These are phyloP conservation scores for Suillus occidentalis DNA, from an alignment of 768 basidiomycete species.

Conservation along the genomic window DNA sequence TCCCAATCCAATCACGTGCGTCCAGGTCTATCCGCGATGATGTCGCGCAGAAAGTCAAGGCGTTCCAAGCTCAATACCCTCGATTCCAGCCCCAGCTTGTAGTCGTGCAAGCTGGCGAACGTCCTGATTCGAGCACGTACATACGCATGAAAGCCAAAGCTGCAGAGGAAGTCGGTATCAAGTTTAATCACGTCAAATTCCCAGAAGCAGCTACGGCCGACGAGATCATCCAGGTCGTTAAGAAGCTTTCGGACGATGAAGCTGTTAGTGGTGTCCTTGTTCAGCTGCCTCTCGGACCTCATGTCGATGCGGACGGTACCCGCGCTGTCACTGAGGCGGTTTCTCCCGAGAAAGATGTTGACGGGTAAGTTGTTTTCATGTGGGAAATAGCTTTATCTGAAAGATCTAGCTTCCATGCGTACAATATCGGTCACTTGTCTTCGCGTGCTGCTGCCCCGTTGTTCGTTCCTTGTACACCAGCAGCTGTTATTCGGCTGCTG, in stretches of 20 bases:
- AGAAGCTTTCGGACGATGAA: slow-evolving; percentile 81
- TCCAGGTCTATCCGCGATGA: slow-evolving; percentile 76
- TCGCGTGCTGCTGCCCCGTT: slow-evolving; percentile 88
- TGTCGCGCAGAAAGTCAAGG: slow-evolving; percentile 68
- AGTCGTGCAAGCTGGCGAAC: slow-evolving; percentile 92
- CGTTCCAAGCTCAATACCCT: slow-evolving; percentile 67
- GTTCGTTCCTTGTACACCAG: slow-evolving; percentile 94
- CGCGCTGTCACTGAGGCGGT: slow-evolving; percentile 93
- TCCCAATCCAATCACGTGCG: slow-evolving; percentile 15
- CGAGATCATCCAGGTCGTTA: slow-evolving; percentile 74
- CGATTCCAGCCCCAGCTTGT: slow-evolving; percentile 89
- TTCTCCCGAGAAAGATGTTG: slow-evolving; percentile 92
- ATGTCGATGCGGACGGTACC: slow-evolving; percentile 80
- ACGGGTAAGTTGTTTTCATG: slow-evolving; percentile 62
- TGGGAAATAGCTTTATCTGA: slow-evolving; percentile 12
- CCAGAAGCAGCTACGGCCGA: slow-evolving; percentile 70
- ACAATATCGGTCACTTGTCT: slow-evolving; percentile 94
- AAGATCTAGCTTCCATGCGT: slow-evolving; percentile 83
- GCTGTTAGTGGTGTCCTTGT: slow-evolving; percentile 87
- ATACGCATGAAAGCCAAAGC: slow-evolving; percentile 98
- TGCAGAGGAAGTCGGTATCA: slow-evolving; percentile 90
- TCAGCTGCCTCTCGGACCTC: slow-evolving; percentile 88
- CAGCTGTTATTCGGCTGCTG: slow-evolving; percentile 87
- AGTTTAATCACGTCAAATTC: slow-evolving; percentile 75
- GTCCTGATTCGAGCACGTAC: slow-evolving; percentile 88